Conservation (phyloP, 371 early-diverging fungal species). For the Mucor mucedo region DNA sequence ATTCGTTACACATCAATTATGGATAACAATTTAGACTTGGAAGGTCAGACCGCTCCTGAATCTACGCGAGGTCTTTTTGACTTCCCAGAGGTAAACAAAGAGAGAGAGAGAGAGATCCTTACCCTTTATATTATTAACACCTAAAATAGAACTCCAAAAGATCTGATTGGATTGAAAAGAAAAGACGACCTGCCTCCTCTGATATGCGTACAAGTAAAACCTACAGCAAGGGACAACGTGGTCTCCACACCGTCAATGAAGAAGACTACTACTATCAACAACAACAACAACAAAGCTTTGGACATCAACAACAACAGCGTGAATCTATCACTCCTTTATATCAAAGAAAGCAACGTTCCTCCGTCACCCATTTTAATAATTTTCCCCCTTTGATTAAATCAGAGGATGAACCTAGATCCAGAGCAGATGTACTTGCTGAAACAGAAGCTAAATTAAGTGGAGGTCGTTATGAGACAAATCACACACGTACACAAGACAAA, state of each 20-base stretch:
- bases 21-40: slow-evolving; percentile 39
- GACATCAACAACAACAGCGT: slow-evolving; percentile 4
- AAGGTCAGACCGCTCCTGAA: slow-evolving; percentile 59
- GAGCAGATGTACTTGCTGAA: slow-evolving; percentile 51
- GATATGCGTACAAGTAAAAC: slow-evolving; percentile 3
- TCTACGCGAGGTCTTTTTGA: slow-evolving; percentile 58
- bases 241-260: slow-evolving; percentile 46
- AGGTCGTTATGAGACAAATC: neutral
- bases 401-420: slow-evolving; percentile 26
- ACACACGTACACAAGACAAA: slow-evolving; percentile 17
- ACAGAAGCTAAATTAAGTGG: slow-evolving; percentile 53
- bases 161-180: slow-evolving; percentile 18
- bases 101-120: neutral
- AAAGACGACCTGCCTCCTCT: slow-evolving; percentile 14
- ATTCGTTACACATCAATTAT: slow-evolving; percentile 25
- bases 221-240: slow-evolving; percentile 8
- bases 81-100: slow-evolving; percentile 29
- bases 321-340: slow-evolving; percentile 5
- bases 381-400: slow-evolving; percentile 26
- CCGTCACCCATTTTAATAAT: slow-evolving; percentile 43
- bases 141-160: slow-evolving; percentile 7
- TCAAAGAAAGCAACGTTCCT: slow-evolving; percentile 37
- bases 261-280: slow-evolving; percentile 22
- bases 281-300: neutral
- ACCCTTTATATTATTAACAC: neutral